Conservation (phyloP, 257 asterid genomes). For the Forsythia viridissima region DNA sequence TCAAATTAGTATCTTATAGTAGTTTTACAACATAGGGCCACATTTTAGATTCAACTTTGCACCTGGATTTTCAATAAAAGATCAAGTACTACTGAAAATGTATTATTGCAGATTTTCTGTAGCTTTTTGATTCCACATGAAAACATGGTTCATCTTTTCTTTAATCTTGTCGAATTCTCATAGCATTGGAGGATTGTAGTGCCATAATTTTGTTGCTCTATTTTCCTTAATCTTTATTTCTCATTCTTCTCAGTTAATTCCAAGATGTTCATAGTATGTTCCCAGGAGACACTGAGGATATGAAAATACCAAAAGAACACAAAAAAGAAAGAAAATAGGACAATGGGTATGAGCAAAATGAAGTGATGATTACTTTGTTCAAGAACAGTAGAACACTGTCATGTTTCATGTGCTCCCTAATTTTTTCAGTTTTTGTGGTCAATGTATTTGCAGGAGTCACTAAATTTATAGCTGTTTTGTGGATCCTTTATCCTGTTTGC, state of each 20-base stretch:
- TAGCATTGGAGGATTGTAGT: neutral
- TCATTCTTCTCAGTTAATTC: neutral
- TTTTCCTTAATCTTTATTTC: neutral
- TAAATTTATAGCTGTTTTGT: slow-evolving; percentile 28
- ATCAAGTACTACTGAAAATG: too few relatives aligned
- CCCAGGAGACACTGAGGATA: neutral
- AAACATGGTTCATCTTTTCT: too few relatives aligned
- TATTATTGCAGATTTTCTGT: too few relatives aligned
- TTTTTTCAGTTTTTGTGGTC: slow-evolving; percentile 21
- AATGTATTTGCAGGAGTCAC: slow-evolving; percentile 35
- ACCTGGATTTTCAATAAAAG: too few relatives aligned
- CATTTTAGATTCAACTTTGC: too few relatives aligned
- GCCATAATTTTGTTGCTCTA: neutral
- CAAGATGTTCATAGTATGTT: neutral
- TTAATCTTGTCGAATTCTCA: too few relatives aligned
- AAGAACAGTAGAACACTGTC: slow-evolving; percentile 10
- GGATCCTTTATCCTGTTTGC: slow-evolving; percentile 27
- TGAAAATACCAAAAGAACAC: neutral
- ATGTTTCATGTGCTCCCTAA: neutral
- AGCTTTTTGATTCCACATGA: too few relatives aligned
- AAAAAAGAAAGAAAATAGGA: neutral
- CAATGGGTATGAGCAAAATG: neutral
- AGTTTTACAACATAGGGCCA: too few relatives aligned
- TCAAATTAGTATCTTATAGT: too few relatives aligned
- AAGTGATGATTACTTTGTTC: slow-evolving; percentile 7